phyloP scores from a whole-genome alignment of 768 basidiomycete species.

The Nevesoporus exiguus region DNA sequence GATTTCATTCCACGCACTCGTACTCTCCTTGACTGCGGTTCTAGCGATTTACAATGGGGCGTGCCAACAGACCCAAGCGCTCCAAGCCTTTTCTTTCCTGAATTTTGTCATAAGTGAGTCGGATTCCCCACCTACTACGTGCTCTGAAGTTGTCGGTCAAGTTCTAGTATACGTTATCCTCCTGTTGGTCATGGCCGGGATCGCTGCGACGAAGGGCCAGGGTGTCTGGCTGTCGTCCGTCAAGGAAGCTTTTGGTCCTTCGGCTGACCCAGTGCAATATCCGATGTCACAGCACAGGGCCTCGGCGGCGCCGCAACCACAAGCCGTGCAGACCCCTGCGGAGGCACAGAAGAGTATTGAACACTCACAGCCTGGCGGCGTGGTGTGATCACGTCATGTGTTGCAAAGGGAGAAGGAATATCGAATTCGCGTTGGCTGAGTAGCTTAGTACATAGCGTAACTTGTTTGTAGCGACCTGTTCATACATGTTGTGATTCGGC shows the following conservation, averaged over 20 bases:
- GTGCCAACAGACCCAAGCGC: slow-evolving; percentile 31
- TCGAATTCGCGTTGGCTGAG: neutral
- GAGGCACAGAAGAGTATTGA: neutral
- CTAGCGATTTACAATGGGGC: slow-evolving; percentile 10
- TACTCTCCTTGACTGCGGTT: neutral
- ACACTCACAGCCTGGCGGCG: neutral
- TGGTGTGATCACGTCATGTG: too few relatives aligned
- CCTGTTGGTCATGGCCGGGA: slow-evolving; percentile 25
- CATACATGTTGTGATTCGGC: neutral
- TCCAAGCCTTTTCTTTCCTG: slow-evolving; percentile 37
- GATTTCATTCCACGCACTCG: neutral
- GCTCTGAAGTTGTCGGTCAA: slow-evolving; percentile 13
- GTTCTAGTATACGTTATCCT: slow-evolving; percentile 32
- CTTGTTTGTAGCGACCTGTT: too few relatives aligned
- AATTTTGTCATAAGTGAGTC: slow-evolving; percentile 34
- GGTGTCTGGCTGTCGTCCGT: slow-evolving; percentile 34
- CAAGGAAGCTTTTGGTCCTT: slow-evolving; percentile 24
- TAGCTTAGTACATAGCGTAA: too few relatives aligned
- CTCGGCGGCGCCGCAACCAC: slow-evolving; percentile 1
- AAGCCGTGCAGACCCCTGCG: neutral
- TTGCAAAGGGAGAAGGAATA: too few relatives aligned
- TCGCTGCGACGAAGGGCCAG: slow-evolving; percentile 29
- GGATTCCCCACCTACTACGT: neutral
- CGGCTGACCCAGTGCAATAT: slow-evolving; percentile 5
- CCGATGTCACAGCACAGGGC: slow-evolving; percentile 17